Percentiles rank a stretch among this genome's conserved stretches.
phyloP scores from a whole-genome alignment of 768 basidiomycete genomes.

The Tephrocybe rancida region DNA sequence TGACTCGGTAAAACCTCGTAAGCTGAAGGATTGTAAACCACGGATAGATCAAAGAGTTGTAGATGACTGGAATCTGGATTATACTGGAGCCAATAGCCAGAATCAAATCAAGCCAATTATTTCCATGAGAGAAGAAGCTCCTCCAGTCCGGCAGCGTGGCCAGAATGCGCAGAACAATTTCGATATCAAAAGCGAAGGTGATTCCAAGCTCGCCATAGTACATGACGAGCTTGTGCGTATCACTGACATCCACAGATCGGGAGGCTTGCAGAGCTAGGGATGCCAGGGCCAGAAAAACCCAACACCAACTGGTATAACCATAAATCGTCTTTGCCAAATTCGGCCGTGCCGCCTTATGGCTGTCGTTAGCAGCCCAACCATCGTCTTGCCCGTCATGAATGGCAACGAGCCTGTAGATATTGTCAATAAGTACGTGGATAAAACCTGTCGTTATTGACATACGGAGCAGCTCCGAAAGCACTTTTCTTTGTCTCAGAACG shows the following conservation, averaged over 20 bases:
- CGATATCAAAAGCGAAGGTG: constrained; percentile 85
- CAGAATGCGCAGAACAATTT: constrained; percentile 77
- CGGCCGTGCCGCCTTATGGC: constrained; percentile 38
- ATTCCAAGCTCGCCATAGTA: constrained; percentile 73
- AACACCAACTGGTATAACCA: constrained; percentile 64
- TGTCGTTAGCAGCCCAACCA: constrained; percentile 54
- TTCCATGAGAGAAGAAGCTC: constrained; percentile 62
- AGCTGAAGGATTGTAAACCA: constrained; percentile 94
- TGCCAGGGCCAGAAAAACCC: constrained; percentile 74
- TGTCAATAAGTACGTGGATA: constrained; percentile 1
- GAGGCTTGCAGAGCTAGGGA: constrained; percentile 77
- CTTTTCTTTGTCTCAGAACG: constrained; percentile 84
- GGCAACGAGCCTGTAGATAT: constrained; percentile 27
- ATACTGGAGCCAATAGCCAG: constrained; percentile 76
- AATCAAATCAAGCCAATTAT: constrained; percentile 76
- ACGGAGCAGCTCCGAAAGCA: constrained; percentile 87
- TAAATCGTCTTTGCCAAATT: constrained; percentile 60
- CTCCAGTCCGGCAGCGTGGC: constrained; percentile 84
- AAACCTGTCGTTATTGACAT: constrained; percentile 26
- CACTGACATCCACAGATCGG: constrained; percentile 51
- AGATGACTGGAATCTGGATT: constrained; percentile 84
- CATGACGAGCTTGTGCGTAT: constrained; percentile 48
- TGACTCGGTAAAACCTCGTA: constrained; percentile 87
- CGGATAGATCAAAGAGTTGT: constrained; percentile 63
- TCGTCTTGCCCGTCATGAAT: constrained; percentile 64